These are phyloP conservation scores for Solanum habrochaites DNA, from an alignment of 257 asterid species.

Conservation along the genomic window DNA sequence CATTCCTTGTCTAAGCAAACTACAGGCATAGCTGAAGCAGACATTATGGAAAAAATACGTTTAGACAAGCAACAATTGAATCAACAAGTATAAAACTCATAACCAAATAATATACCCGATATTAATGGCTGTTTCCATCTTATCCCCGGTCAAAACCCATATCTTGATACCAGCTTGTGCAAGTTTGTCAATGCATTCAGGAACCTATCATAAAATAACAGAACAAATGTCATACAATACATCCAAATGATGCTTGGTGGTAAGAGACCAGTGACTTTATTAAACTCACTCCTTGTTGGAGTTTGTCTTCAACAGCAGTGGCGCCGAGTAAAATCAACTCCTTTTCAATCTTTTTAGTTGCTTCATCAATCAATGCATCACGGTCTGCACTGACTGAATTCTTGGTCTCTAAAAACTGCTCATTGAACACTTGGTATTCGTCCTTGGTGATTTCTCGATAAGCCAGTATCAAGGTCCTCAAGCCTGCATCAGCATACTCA, in stretches of 20 bases:
- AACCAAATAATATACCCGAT: conserved; percentile 45
- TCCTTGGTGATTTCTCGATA: conserved; percentile 63
- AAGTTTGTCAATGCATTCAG: conserved; percentile 93
- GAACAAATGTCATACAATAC: not conserved
- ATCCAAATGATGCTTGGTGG: not conserved
- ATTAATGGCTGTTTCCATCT: conserved; percentile 95
- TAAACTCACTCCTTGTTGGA: conserved; percentile 81
- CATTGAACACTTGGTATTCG: conserved; percentile 45
- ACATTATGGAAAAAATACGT: conserved; percentile 15
- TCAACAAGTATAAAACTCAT: not conserved
- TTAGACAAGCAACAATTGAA: not conserved
- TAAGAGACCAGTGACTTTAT: not conserved
- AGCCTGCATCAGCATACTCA: conserved; percentile 87
- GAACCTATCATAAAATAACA: conserved; percentile 43
- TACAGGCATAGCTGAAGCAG: conserved; percentile 73
- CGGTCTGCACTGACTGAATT: conserved; percentile 65
- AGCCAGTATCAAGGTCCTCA: conserved; percentile 84
- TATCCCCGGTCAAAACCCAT: conserved; percentile 95
- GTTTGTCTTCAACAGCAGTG: conserved; percentile 99
- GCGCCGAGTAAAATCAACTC: conserved; percentile 91
- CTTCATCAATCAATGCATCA: conserved; percentile 61
- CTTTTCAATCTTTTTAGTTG: conserved; percentile 53
- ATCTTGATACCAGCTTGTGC: conserved; percentile 86
- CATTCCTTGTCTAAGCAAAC: conserved; percentile 99
- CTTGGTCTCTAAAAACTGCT: conserved; percentile 52